These are phyloP conservation scores for Aspergillus homomorphus DNA, from an alignment of 495 filamentous ascomycete species.

Conservation along the genomic window DNA sequence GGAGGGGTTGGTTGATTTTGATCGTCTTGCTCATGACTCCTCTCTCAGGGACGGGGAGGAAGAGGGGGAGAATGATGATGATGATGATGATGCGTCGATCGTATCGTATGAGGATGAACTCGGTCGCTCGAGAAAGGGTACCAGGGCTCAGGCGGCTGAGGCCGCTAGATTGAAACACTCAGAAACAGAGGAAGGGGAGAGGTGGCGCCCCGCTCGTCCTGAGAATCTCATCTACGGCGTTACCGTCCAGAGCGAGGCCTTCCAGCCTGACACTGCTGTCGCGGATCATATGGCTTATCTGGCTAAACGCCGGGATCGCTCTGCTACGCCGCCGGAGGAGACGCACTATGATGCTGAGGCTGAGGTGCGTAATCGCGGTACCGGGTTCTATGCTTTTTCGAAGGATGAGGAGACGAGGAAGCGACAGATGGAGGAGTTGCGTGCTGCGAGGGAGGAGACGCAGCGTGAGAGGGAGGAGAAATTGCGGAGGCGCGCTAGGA, in stretches of 20 bases:
- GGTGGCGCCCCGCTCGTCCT: conserved; percentile 61
- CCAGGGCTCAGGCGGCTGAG: conserved; percentile 57
- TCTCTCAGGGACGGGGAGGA: conserved; percentile 25
- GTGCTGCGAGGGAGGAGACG: conserved; percentile 64
- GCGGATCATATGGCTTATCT: conserved; percentile 66
- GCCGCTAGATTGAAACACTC: conserved; percentile 54
- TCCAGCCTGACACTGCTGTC: conserved; percentile 61
- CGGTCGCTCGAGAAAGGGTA: conserved; percentile 69
- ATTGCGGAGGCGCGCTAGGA: conserved; percentile 43
- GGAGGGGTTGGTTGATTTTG: conserved; percentile 80
- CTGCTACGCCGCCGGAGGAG: conserved; percentile 70
- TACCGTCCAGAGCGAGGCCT: conserved; percentile 75
- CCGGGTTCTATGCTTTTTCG: conserved; percentile 86
- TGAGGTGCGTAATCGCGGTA: conserved; percentile 83
- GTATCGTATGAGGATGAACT: conserved; percentile 89
- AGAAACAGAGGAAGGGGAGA: conserved; percentile 37
- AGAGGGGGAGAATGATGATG: conserved; percentile 27
- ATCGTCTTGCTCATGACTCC: conserved; percentile 49
- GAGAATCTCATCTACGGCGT: conserved; percentile 76
- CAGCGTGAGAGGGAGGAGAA: conserved; percentile 56
- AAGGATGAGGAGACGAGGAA: conserved; percentile 60
- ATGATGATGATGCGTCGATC: conserved; percentile 53
- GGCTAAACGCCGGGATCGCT: conserved; percentile 69
- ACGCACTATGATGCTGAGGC: conserved; percentile 78
- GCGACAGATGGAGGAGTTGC: conserved; percentile 73